Percentiles rank a stretch among this genome's conserved stretches.
phyloP scores from a whole-genome alignment of 768 basidiomycete species.

The Fomitopsis serialis region DNA sequence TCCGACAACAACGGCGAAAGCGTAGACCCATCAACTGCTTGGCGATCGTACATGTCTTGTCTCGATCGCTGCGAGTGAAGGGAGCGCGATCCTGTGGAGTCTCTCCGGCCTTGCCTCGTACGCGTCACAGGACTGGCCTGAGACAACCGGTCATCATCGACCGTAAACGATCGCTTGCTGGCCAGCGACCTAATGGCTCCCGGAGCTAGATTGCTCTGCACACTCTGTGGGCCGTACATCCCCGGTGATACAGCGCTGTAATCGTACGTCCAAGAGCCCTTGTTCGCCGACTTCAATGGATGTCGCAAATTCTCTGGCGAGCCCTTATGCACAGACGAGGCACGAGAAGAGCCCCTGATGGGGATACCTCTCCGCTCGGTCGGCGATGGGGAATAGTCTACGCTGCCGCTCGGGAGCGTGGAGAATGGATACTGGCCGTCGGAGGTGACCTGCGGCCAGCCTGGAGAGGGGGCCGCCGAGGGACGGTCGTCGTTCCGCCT shows the following conservation, averaged over 20 bases:
- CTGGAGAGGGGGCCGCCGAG: not conserved
- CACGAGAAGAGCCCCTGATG: constrained; percentile 9
- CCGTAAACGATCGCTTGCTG: constrained; percentile 6
- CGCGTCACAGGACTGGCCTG: constrained; percentile 1
- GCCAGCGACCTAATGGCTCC: not conserved
- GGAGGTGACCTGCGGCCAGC: not conserved
- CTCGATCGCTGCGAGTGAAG: constrained; percentile 16
- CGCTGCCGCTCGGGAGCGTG: not conserved
- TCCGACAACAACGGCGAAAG: constrained; percentile 15
- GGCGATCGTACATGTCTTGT: constrained; percentile 9
- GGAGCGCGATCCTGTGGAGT: constrained; percentile 20
- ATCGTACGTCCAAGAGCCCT: constrained; percentile 8
- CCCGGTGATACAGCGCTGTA: not conserved
- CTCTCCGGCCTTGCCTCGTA: constrained; percentile 10
- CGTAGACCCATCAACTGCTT: not conserved
- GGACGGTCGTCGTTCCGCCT: constrained; percentile 1
- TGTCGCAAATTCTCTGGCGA: constrained; percentile 12
- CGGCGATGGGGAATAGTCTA: not conserved
- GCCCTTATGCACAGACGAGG: constrained; percentile 6
- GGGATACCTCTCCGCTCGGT: constrained; percentile 10
- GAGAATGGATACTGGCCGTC: not conserved
- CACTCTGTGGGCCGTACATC: constrained; percentile 6
- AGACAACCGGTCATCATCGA: constrained; percentile 8
- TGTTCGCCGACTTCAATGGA: constrained; percentile 4
- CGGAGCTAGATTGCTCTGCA: not conserved